Evolutionary conservation across 805 yeast species (phyloP).

Genomic region (Sugiyamaella floridensis): DNA sequence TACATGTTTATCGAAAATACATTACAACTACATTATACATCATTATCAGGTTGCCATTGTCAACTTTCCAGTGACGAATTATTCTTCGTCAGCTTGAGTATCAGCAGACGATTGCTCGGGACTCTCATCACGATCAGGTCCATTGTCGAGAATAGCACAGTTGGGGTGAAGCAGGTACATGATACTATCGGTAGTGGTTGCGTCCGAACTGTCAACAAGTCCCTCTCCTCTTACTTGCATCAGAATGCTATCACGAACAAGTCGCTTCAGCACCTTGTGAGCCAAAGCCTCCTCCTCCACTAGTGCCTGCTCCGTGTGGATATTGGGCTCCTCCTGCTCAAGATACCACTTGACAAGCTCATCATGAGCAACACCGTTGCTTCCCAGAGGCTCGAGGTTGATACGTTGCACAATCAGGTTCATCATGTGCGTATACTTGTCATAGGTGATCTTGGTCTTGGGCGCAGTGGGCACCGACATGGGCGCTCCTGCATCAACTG

Average conservation of each 20-base stretch:
- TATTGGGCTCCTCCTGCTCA: conserved; percentile 59
- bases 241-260: conserved; percentile 78
- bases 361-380: conserved; percentile 58
- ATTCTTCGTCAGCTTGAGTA: background rate
- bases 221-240: conserved; percentile 55
- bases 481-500: conserved; percentile 18
- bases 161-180: conserved; percentile 32
- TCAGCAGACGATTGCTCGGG: background rate
- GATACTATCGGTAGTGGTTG: conserved; percentile 10
- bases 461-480: conserved; percentile 21
- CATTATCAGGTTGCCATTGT: background rate
- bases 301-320: conserved; percentile 63
- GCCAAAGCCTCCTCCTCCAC: conserved; percentile 65
- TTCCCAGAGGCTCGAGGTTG: conserved; percentile 44
- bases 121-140: conserved; percentile 1
- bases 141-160: conserved; percentile 12
- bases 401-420: conserved; percentile 65
- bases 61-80: no score
- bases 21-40: background rate
- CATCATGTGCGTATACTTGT: conserved; percentile 79
- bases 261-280: conserved; percentile 70
- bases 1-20: background rate
- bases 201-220: background rate
- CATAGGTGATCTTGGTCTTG: conserved; percentile 64
- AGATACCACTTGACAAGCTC: conserved; percentile 78